Percentiles rank a stretch among this genome's conserved stretches.
Conservation (phyloP, 768 basidiomycete species). For the Tephrocybe sp. region DNA sequence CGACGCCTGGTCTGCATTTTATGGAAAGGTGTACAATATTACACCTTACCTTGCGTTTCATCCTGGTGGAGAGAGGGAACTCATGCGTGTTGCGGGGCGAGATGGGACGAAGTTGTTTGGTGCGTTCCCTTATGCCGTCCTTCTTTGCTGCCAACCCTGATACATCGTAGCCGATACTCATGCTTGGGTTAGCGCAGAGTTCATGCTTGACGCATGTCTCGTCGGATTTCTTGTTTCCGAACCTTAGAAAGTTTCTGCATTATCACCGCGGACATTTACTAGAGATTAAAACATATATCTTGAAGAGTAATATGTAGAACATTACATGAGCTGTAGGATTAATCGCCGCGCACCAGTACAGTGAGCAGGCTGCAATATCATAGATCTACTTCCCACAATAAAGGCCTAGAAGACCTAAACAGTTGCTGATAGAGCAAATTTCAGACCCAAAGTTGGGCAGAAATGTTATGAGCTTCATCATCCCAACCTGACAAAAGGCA, state of each 20-base stretch:
- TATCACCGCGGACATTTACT: too few species aligned
- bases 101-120: constrained; percentile 96
- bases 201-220: constrained; percentile 90
- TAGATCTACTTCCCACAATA: background rate
- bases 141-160: background rate
- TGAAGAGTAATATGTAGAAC: background rate
- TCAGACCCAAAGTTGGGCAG: background rate
- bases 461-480: constrained; percentile 1
- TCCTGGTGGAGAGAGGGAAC: constrained; percentile 90
- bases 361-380: too few species aligned
- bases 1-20: constrained; percentile 92
- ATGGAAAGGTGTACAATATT: constrained; percentile 95
- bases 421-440: constrained; percentile 4
- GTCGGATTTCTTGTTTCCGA: constrained; percentile 88
- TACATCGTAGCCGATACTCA: constrained; percentile 72
- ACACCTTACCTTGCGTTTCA: constrained; percentile 89
- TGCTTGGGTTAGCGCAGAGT: constrained; percentile 95
- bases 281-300: too few species aligned
- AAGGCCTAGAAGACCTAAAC: constrained; percentile 3
- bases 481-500: background rate
- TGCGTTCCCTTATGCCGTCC: constrained; percentile 36
- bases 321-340: background rate
- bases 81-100: constrained; percentile 92
- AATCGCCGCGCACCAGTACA: too few species aligned
- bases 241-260: constrained; percentile 22